Evolutionary conservation across 1,284 basidiomycete species (phyloP).

Genomic region (Mycosarcoma mackinlayi): DNA sequence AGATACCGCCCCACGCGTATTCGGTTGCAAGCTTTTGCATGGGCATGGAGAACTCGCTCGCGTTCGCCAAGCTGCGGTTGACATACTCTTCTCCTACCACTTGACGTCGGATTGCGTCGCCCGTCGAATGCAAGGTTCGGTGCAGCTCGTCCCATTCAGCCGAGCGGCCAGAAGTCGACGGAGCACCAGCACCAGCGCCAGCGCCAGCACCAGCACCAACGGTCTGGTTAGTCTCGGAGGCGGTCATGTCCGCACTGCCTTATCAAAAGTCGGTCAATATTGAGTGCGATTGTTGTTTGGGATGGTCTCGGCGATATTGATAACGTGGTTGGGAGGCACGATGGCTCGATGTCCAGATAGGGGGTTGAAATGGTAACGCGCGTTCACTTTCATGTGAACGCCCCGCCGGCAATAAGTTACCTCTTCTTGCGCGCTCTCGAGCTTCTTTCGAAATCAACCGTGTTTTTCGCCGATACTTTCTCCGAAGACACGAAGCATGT

Average conservation of each 20-base stretch:
- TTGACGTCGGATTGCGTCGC: constrained; percentile 30
- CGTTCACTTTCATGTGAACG: constrained; percentile 4
- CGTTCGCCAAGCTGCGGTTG: constrained; percentile 29
- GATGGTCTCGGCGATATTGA: too few relatives aligned
- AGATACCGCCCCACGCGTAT: constrained; percentile 42
- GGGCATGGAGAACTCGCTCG: constrained; percentile 26
- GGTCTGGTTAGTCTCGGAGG: neutral
- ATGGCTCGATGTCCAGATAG: too few relatives aligned
- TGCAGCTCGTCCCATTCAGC: constrained; percentile 28
- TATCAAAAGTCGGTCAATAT: neutral
- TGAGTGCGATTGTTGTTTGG: too few relatives aligned
- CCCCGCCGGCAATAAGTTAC: neutral
- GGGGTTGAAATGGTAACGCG: too few relatives aligned
- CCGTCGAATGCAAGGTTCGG: constrained; percentile 14
- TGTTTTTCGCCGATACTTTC: constrained; percentile 5
- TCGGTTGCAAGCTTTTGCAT: constrained; percentile 40
- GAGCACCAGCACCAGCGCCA: neutral
- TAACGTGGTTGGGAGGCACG: too few relatives aligned
- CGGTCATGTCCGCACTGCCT: neutral
- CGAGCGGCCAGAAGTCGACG: neutral
- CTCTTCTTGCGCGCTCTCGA: neutral
- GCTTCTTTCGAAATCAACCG: neutral
- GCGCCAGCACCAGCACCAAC: neutral
- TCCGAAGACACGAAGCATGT: neutral
- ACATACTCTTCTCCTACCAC: constrained; percentile 38